A percentile compares a stretch with the other conserved stretches of the same genome.
These are phyloP conservation scores for Adansonia gregorii DNA, from an alignment of 441 rosid genomes.

Conservation along the genomic window DNA sequence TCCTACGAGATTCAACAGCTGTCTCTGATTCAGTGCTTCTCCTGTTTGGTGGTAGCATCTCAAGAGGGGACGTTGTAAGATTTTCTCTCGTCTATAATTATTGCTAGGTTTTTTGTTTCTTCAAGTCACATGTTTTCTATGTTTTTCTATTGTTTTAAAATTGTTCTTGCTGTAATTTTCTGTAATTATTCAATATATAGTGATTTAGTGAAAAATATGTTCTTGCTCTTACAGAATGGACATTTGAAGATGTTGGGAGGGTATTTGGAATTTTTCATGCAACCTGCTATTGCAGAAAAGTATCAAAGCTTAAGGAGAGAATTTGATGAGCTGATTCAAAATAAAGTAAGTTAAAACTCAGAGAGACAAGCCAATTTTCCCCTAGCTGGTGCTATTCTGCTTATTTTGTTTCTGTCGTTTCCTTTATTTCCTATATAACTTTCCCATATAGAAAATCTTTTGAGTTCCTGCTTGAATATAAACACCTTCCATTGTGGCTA, in stretches of 20 bases:
- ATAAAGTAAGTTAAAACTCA: conserved; percentile 58
- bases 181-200: conserved; percentile 1
- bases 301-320: conserved; percentile 70
- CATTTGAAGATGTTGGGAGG: conserved; percentile 97
- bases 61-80: conserved; percentile 66
- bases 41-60: conserved; percentile 86
- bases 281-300: conserved; percentile 67
- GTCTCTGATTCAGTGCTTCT: conserved; percentile 83
- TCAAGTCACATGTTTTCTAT: background rate
- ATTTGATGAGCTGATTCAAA: conserved; percentile 81
- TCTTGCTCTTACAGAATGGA: conserved; percentile 64
- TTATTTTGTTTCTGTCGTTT: conserved; percentile 23
- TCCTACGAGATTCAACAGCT: conserved; percentile 94
- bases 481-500: background rate
- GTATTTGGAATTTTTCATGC: conserved; percentile 85
- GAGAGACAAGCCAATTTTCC: conserved; percentile 6
- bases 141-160: background rate
- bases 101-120: conserved; percentile 7
- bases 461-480: conserved; percentile 6
- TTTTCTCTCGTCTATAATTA: conserved; percentile 9
- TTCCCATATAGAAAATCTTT: background rate
- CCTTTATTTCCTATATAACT: conserved; percentile 17
- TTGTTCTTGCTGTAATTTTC: background rate
- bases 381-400: conserved; percentile 8
- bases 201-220: conserved; percentile 18